Percentiles rank a stretch among this genome's conserved stretches.
Evolutionary conservation across 2,329 filamentous ascomycete genomes (phyloP).

Genomic region (Aspergillus fructus): DNA sequence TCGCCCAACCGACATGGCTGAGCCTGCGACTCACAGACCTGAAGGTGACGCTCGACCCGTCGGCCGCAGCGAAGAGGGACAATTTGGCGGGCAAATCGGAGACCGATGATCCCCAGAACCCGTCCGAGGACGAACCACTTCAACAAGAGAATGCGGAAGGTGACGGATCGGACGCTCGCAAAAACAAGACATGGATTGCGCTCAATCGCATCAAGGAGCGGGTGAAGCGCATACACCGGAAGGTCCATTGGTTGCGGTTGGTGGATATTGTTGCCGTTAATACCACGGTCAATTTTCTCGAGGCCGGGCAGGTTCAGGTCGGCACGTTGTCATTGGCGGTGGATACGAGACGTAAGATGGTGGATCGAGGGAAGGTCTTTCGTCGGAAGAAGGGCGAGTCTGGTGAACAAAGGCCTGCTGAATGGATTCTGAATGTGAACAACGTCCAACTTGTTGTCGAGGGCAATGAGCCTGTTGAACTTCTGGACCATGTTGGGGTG

Average conservation of each 20-base stretch:
- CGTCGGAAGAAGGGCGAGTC: slow-evolving; percentile 69
- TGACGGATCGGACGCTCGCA: slow-evolving; percentile 26
- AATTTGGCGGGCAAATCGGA: slow-evolving; percentile 21
- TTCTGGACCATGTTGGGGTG: slow-evolving; percentile 82
- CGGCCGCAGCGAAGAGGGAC: slow-evolving; percentile 50
- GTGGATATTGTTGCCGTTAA: slow-evolving; percentile 85
- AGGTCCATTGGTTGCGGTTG: slow-evolving; percentile 84
- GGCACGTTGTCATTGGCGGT: slow-evolving; percentile 83
- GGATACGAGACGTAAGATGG: slow-evolving; percentile 87
- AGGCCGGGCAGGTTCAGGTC: slow-evolving; percentile 81
- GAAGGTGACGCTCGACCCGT: slow-evolving; percentile 76
- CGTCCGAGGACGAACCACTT: slow-evolving; percentile 24
- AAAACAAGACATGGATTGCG: slow-evolving; percentile 76
- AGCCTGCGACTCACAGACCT: slow-evolving; percentile 86
- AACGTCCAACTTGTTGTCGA: slow-evolving; percentile 88
- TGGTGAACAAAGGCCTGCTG: slow-evolving; percentile 71
- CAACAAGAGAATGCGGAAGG: slow-evolving; percentile 18
- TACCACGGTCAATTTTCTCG: slow-evolving; percentile 71
- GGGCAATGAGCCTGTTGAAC: slow-evolving; percentile 78
- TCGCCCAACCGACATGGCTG: slow-evolving; percentile 95
- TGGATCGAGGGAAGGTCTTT: slow-evolving; percentile 86
- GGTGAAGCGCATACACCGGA: slow-evolving; percentile 81
- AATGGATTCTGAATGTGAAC: slow-evolving; percentile 86
- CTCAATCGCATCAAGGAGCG: slow-evolving; percentile 78
- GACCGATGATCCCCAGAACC: slow-evolving; percentile 21